Evolutionary conservation across 1,139 yeast species (phyloP).

Genomic region (Pneumocystis carinii): DNA sequence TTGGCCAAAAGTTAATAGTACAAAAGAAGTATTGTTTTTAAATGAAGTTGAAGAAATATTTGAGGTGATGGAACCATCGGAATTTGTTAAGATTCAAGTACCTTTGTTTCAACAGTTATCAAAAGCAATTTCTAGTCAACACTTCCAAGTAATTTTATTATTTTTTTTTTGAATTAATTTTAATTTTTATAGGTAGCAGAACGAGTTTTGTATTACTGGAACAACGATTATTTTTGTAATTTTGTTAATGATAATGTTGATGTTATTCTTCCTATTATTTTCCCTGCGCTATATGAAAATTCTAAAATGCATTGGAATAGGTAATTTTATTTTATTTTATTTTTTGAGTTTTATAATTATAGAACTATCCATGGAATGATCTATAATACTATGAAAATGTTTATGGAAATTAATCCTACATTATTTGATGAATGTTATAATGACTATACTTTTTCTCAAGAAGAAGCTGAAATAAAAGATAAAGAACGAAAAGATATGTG

Average conservation of each 20-base stretch:
- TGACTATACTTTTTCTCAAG: slow-evolving; percentile 57
- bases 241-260: slow-evolving; percentile 81
- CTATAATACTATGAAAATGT: slow-evolving; percentile 76
- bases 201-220: slow-evolving; percentile 87
- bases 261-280: slow-evolving; percentile 80
- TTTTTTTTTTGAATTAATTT: neutral
- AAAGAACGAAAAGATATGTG: slow-evolving; percentile 14
- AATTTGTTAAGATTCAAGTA: slow-evolving; percentile 79
- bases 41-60: slow-evolving; percentile 93
- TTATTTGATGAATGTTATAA: slow-evolving; percentile 85
- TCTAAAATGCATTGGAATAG: slow-evolving; percentile 65
- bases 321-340: neutral
- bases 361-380: slow-evolving; percentile 75
- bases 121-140: slow-evolving; percentile 86
- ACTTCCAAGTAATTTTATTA: slow-evolving; percentile 61
- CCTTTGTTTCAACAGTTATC: slow-evolving; percentile 89
- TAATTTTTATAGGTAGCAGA: slow-evolving; percentile 40
- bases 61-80: slow-evolving; percentile 89
- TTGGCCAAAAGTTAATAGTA: slow-evolving; percentile 95
- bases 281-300: slow-evolving; percentile 77
- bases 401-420: slow-evolving; percentile 85
- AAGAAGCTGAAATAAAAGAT: slow-evolving; percentile 30
- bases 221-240: slow-evolving; percentile 82
- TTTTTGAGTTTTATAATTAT: neutral
- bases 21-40: slow-evolving; percentile 89